A percentile compares a stretch with the other conserved stretches of the same genome.
phyloP scores from a whole-genome alignment of 768 basidiomycete genomes.

The Xerocomellus dryophilus region DNA sequence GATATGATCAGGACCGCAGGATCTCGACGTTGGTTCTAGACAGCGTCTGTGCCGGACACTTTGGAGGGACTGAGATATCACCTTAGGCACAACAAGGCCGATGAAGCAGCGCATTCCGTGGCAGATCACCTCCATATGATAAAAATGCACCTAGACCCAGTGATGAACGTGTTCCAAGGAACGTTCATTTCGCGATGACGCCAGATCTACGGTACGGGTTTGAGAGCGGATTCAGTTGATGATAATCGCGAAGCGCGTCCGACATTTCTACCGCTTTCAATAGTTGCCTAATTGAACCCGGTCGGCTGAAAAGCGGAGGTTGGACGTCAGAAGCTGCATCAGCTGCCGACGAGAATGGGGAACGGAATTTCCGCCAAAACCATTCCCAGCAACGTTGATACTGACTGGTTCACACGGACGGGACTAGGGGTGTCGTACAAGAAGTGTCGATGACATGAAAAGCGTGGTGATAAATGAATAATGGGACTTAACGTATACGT shows the following conservation, averaged over 20 bases:
- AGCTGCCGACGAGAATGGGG: constrained; percentile 7
- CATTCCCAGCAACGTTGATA: constrained; percentile 17
- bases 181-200: constrained; percentile 14
- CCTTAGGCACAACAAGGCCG: constrained; percentile 11
- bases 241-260: constrained; percentile 21
- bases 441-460: constrained; percentile 8
- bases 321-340: constrained; percentile 3
- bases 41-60: constrained; percentile 4
- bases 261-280: constrained; percentile 1
- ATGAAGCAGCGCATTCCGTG: constrained; percentile 5
- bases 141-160: constrained; percentile 9
- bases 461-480: constrained; percentile 18
- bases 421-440: constrained; percentile 1
- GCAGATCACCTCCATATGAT: constrained; percentile 13
- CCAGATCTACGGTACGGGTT: constrained; percentile 18
- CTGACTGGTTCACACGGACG: constrained; percentile 19
- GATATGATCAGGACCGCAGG: neutral
- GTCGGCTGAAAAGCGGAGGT: constrained; percentile 8
- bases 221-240: constrained; percentile 10
- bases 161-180: constrained; percentile 10
- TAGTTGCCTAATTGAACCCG: constrained; percentile 15
- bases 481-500: constrained; percentile 7
- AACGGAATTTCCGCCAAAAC: constrained; percentile 10
- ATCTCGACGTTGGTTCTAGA: constrained; percentile 5
- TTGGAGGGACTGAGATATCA: constrained; percentile 2